Conservation (phyloP, 1,139 yeast species). For the Geotrichum klebahnii region DNA sequence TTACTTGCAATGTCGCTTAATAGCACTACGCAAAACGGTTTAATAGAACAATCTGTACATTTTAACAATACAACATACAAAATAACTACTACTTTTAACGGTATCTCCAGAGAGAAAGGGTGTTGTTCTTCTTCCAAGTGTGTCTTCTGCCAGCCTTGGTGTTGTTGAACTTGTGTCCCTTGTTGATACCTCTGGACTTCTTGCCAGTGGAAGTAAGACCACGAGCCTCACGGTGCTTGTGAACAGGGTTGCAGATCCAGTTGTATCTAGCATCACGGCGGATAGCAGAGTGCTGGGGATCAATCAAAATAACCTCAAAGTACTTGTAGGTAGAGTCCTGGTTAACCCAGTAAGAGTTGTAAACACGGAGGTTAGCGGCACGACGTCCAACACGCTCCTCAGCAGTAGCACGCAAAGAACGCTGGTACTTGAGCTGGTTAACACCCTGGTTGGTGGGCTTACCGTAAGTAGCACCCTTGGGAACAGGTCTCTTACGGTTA, state of each 20-base stretch:
- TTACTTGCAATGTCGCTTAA: not conserved
- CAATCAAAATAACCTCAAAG: slow-evolving; percentile 95
- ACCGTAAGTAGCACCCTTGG: slow-evolving; percentile 99
- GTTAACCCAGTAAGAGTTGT: slow-evolving; percentile 99
- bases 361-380: slow-evolving; percentile 97
- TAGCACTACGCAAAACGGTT: not conserved
- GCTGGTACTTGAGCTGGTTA: slow-evolving; percentile 98
- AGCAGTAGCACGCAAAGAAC: slow-evolving; percentile 95
- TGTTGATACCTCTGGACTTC: slow-evolving; percentile 99
- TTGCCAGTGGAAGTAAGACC: slow-evolving; percentile 98
- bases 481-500: slow-evolving; percentile 99
- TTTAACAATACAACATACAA: slow-evolving; percentile 11
- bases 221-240: slow-evolving; percentile 99
- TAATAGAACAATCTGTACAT: not conserved
- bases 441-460: slow-evolving; percentile 99
- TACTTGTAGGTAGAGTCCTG: slow-evolving; percentile 99
- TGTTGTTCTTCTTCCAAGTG: slow-evolving; percentile 99
- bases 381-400: slow-evolving; percentile 99
- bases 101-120: slow-evolving; percentile 99
- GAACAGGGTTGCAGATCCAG: slow-evolving; percentile 99
- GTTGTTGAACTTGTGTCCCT: slow-evolving; percentile 99
- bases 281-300: slow-evolving; percentile 97
- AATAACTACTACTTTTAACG: slow-evolving; percentile 54
- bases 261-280: slow-evolving; percentile 98
- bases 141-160: slow-evolving; percentile 96